A percentile compares a stretch with the other conserved stretches of the same genome.
These are phyloP conservation scores for Escovopsis sp. DNA, from an alignment of 2,329 filamentous ascomycete genomes.

Conservation along the genomic window DNA sequence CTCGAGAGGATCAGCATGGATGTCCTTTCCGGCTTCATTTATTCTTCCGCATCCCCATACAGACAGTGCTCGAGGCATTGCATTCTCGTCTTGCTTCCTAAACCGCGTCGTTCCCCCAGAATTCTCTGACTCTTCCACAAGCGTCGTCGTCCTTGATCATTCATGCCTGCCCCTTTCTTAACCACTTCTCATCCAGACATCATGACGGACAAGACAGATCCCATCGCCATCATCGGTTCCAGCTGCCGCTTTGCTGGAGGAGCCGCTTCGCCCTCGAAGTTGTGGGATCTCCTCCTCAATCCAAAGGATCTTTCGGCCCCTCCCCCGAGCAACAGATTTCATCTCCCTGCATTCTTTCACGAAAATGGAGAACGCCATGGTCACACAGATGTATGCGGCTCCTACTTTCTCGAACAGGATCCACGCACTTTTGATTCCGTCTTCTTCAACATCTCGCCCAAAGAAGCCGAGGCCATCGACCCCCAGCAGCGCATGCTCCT, in stretches of 20 bases:
- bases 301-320: constrained; percentile 19
- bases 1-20: too few relatives aligned
- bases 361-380: constrained; percentile 18
- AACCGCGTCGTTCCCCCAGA: background rate
- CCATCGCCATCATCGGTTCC: constrained; percentile 27
- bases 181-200: background rate
- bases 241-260: constrained; percentile 24
- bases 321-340: constrained; percentile 11
- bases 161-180: background rate
- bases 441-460: constrained; percentile 26
- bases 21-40: too few relatives aligned
- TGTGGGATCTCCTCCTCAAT: constrained; percentile 18
- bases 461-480: constrained; percentile 25
- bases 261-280: constrained; percentile 16
- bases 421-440: constrained; percentile 18
- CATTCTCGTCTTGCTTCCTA: background rate
- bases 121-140: background rate
- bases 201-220: constrained; percentile 9
- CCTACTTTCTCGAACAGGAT: constrained; percentile 25
- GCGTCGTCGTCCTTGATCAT: background rate
- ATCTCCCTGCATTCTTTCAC: constrained; percentile 11
- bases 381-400: constrained; percentile 5
- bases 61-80: background rate
- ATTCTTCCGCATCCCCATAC: too few relatives aligned
- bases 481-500: constrained; percentile 28